Conservation (phyloP, 1,284 basidiomycete species). For the Rhodotorula glutinis region DNA sequence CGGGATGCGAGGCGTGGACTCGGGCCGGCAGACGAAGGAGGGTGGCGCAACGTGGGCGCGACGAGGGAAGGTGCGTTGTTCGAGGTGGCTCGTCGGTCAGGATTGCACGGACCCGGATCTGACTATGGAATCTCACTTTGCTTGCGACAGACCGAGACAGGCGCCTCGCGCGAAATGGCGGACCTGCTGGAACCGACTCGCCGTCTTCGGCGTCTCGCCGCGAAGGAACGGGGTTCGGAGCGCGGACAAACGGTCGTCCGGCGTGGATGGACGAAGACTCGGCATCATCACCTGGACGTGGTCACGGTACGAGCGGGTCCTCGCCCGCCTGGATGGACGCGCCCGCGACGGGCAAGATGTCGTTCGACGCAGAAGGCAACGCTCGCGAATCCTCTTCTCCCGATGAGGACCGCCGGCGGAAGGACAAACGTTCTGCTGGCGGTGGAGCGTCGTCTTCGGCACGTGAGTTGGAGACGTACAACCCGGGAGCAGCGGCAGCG, state of each 20-base stretch:
- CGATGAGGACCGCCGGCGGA: neutral
- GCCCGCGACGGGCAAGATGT: constrained; percentile 13
- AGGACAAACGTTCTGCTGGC: neutral
- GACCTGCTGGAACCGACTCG: neutral
- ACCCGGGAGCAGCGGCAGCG: neutral
- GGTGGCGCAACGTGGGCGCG: constrained; percentile 35
- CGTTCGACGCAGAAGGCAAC: constrained; percentile 9
- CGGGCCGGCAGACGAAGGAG: constrained; percentile 33
- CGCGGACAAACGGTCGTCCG: constrained; percentile 11
- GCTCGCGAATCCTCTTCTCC: neutral
- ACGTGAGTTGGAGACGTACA: neutral
- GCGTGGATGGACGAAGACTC: constrained; percentile 38
- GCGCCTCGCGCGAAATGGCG: constrained; percentile 14
- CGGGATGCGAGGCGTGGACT: constrained; percentile 22
- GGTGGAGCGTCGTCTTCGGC: neutral
- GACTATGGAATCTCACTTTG: no score
- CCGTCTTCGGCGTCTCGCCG: neutral
- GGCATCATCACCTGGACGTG: neutral
- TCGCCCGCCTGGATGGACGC: constrained; percentile 36
- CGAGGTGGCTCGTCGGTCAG: no score
- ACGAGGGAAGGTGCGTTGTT: constrained; percentile 18
- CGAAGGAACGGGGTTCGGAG: neutral
- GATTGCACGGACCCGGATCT: no score
- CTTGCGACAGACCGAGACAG: constrained; percentile 33
- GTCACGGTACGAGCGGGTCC: neutral